A percentile compares a stretch with the other conserved stretches of the same genome.
Evolutionary conservation across 208 protist genomes (phyloP).

Genomic region (Trypanosoma lewisi): DNA sequence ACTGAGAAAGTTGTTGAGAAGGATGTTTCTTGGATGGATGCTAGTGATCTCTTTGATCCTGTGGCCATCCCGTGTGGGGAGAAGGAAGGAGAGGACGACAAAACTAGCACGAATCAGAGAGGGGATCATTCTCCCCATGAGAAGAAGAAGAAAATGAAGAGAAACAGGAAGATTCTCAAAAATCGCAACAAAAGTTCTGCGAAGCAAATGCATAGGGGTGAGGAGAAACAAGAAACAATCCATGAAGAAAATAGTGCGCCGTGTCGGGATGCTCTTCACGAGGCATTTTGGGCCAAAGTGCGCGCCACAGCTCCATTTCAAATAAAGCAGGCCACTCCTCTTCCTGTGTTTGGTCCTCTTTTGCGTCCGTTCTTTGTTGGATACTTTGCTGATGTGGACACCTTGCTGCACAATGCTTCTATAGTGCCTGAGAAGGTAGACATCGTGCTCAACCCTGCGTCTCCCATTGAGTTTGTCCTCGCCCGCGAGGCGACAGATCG

Average conservation of each 20-base stretch:
- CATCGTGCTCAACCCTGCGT: slow-evolving; percentile 79
- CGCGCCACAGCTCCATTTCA: slow-evolving; percentile 52
- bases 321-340: slow-evolving; percentile 62
- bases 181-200: neutral
- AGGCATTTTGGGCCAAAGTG: slow-evolving; percentile 36
- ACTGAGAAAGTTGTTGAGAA: neutral
- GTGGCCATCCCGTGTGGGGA: slow-evolving; percentile 10
- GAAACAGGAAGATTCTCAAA: neutral
- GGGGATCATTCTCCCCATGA: neutral
- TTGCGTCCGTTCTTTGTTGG: slow-evolving; percentile 70
- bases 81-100: too few species aligned
- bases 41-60: slow-evolving; percentile 26
- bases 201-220: slow-evolving; percentile 10
- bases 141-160: slow-evolving; percentile 11
- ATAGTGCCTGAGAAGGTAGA: slow-evolving; percentile 85
- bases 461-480: slow-evolving; percentile 85
- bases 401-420: slow-evolving; percentile 84
- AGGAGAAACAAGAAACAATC: slow-evolving; percentile 5
- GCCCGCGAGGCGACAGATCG: slow-evolving; percentile 75
- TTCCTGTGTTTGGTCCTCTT: slow-evolving; percentile 72
- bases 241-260: neutral
- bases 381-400: slow-evolving; percentile 86
- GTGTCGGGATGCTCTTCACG: slow-evolving; percentile 6
- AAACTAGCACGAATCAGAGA: neutral
- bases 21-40: slow-evolving; percentile 9